These are phyloP conservation scores for Camellia oleifera DNA, from an alignment of 179 eudicot species.

Conservation along the genomic window DNA sequence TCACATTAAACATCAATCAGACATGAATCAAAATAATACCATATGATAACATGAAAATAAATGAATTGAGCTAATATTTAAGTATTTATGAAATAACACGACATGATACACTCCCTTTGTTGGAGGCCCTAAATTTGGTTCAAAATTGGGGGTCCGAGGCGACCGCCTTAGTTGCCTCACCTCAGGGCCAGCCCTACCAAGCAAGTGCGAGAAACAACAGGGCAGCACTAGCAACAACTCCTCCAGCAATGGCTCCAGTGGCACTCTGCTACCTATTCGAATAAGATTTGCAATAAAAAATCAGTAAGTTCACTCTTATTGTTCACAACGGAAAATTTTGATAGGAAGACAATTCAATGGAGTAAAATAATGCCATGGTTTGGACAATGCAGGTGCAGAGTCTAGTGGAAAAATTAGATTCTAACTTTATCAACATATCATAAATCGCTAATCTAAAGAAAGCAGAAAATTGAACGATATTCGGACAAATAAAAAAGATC, in stretches of 20 bases:
- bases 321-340: not conserved
- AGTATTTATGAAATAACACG: no score
- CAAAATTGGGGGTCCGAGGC: no score
- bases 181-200: no score
- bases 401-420: not conserved
- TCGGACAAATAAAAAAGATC: not conserved
- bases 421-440: not conserved
- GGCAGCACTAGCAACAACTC: slow-evolving; percentile 54
- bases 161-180: no score
- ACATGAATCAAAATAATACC: no score
- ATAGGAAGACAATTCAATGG: not conserved
- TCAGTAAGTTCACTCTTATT: not conserved
- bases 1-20: no score
- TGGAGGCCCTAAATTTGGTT: no score
- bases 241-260: slow-evolving; percentile 43
- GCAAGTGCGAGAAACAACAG: slow-evolving; percentile 71
- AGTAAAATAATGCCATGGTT: not conserved
- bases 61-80: no score
- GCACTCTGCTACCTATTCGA: not conserved
- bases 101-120: no score
- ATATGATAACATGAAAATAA: no score
- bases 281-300: not conserved
- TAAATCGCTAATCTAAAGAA: not conserved
- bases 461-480: not conserved
- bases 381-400: not conserved